phyloP scores from a whole-genome alignment of 306 rosid species.

The Arachis hypogaea region DNA sequence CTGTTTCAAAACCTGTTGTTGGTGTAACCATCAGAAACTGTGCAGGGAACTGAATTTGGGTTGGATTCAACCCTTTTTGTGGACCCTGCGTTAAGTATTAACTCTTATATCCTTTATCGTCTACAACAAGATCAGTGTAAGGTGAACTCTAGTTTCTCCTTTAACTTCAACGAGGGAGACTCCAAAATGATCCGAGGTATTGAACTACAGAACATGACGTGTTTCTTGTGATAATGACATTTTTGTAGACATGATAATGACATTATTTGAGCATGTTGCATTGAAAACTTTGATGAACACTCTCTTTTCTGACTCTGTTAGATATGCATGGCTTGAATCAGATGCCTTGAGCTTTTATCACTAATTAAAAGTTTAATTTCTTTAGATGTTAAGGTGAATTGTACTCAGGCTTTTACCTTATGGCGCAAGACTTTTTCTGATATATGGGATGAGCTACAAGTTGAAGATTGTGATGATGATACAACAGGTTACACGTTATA shows the following conservation, averaged over 20 bases:
- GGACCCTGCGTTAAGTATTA: conserved; percentile 60
- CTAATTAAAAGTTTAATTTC: conserved; percentile 36
- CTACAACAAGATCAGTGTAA: conserved; percentile 64
- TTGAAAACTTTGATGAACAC: no score
- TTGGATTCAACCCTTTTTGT: conserved; percentile 47
- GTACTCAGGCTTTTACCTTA: conserved; percentile 53
- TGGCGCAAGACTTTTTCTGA: conserved; percentile 68
- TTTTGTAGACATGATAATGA: not conserved
- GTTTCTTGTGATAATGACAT: conserved; percentile 12
- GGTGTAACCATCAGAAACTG: conserved; percentile 36
- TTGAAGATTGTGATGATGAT: conserved; percentile 60
- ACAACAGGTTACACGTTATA: conserved; percentile 28
- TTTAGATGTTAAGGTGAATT: conserved; percentile 48
- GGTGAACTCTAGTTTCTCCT: conserved; percentile 38
- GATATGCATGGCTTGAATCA: conserved; percentile 1
- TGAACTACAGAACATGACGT: not conserved
- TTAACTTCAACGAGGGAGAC: conserved; percentile 34
- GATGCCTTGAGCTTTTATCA: not conserved
- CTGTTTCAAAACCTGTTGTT: conserved; percentile 18
- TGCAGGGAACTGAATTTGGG: conserved; percentile 67
- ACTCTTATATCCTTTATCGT: conserved; percentile 48
- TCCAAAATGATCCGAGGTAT: conserved; percentile 48
- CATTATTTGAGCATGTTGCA: no score
- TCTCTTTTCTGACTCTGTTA: not conserved
- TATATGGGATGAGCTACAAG: conserved; percentile 58